phyloP scores from a whole-genome alignment of 2,329 filamentous ascomycete genomes.

The Helicocarpus griseus region DNA sequence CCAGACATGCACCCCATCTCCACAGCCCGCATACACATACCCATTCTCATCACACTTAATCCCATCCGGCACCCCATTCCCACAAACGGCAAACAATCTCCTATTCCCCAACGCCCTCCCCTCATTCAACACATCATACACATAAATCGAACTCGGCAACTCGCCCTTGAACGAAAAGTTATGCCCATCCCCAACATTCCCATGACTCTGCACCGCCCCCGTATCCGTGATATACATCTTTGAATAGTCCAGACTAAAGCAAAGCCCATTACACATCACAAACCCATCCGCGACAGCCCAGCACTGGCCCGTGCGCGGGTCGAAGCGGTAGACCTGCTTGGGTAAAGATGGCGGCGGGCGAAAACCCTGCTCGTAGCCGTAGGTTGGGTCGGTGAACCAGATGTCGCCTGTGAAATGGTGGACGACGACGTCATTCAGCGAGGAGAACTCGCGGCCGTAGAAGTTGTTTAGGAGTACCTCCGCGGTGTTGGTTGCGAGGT shows the following conservation, averaged over 20 bases:
- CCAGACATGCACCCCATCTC: slow-evolving; percentile 48
- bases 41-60: slow-evolving; percentile 44
- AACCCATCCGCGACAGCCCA: slow-evolving; percentile 31
- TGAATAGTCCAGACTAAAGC: slow-evolving; percentile 31
- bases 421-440: slow-evolving; percentile 30
- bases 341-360: slow-evolving; percentile 26
- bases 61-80: slow-evolving; percentile 35
- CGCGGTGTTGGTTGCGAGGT: slow-evolving; percentile 17
- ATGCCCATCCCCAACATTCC: slow-evolving; percentile 10
- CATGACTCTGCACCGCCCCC: slow-evolving; percentile 20
- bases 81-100: slow-evolving; percentile 44
- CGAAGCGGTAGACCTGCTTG: slow-evolving; percentile 31
- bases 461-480: slow-evolving; percentile 24
- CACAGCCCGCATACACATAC: slow-evolving; percentile 47
- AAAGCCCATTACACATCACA: slow-evolving; percentile 34
- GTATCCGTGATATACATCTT: slow-evolving; percentile 35
- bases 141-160: slow-evolving; percentile 20
- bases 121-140: slow-evolving; percentile 33
- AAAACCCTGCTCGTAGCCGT: slow-evolving; percentile 27
- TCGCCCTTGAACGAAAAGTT: slow-evolving; percentile 10
- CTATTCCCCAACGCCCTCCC: slow-evolving; percentile 39
- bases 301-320: slow-evolving; percentile 24
- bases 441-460: slow-evolving; percentile 28
- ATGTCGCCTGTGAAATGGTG: slow-evolving; percentile 25
- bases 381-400: slow-evolving; percentile 32